phyloP scores from a whole-genome alignment of 2,329 filamentous ascomycete species.

The Penicillium freii region DNA sequence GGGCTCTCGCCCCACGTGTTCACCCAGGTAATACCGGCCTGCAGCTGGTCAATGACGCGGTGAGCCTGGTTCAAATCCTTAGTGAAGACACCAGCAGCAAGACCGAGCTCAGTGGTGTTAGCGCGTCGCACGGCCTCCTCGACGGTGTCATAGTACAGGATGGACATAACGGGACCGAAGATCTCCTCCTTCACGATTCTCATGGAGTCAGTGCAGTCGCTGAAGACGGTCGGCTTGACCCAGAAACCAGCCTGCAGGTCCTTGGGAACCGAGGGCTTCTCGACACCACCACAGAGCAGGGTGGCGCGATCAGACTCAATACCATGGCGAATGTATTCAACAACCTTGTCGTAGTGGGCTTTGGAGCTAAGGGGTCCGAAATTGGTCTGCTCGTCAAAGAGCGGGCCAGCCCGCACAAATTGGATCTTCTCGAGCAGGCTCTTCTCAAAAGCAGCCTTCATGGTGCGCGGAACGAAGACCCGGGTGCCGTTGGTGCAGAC shows the following conservation, averaged over 20 bases:
- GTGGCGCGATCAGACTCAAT: conserved; percentile 70
- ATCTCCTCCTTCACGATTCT: conserved; percentile 78
- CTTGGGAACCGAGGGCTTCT: conserved; percentile 56
- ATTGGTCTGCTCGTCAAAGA: conserved; percentile 71
- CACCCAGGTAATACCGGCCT: conserved; percentile 88
- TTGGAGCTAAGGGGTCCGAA: conserved; percentile 79
- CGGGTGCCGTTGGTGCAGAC: conserved; percentile 91
- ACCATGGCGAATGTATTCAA: conserved; percentile 73
- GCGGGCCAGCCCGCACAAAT: conserved; percentile 67
- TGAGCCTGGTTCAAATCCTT: conserved; percentile 72
- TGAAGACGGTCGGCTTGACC: conserved; percentile 81
- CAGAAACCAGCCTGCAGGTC: conserved; percentile 68
- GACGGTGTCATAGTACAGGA: conserved; percentile 69
- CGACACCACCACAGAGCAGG: conserved; percentile 68
- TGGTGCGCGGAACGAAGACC: conserved; percentile 70
- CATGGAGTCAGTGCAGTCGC: conserved; percentile 81
- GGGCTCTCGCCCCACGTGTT: conserved; percentile 93
- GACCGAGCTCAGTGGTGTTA: conserved; percentile 72
- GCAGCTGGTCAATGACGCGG: conserved; percentile 64
- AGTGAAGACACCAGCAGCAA: conserved; percentile 82
- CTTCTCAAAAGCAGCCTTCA: conserved; percentile 68
- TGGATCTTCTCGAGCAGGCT: conserved; percentile 67
- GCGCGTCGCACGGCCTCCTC: conserved; percentile 70
- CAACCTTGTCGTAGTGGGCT: conserved; percentile 72
- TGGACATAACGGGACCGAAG: conserved; percentile 82